Base-by-base conservation (phyloP, 2,329 filamentous ascomycete genomes). In the Fusarium compactum region DNA sequence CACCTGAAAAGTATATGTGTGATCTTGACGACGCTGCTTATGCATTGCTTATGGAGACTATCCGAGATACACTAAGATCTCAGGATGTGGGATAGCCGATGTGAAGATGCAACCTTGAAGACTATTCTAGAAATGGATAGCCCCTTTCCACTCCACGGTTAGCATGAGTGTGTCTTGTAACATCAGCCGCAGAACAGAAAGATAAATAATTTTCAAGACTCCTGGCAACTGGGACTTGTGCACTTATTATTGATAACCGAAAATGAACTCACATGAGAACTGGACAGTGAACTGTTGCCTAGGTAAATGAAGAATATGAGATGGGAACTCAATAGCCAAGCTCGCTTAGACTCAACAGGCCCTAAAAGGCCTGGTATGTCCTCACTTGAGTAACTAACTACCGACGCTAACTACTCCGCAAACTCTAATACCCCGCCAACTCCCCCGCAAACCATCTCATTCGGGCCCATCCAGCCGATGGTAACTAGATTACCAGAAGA, bases 361-460 rank as follows among this genome's bases (percentile, higher is more conserved):
- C 3, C 5, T 4, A 29, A 57, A 9, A 8, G 15, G 45, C 11
- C 6, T 29, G 45, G 45, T 29, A 29, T 22, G 20, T 15, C 32
- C 32, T 53, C 16, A 20, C n/a, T 5, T 24, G 11, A 20, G 14
- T 12, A 40, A 22, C 32, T 11, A 56, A 44, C 38, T 58, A 29
- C 56, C 56, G 56, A 32, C 50, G 40, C 50, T 45, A 59, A 44
- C 41, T 27, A 20, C 25, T 46, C 15, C 10, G 18, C 15, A 58
- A 58, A 47, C 52, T 58, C 16, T 58, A 60, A 24, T 60, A 58
- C 57, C 57, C 57, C 57, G 30, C 57, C 12, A 40, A 11, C 14
- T n/a, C 27, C 41, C 24, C n/a, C 25, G 16, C 25, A 44, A 46
- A 9, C 18, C 10, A 40, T 46, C 20, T 20, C 41, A 5, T 22